Conservation (phyloP, 371 early-diverging fungal species). For the Coemansia sp. region DNA sequence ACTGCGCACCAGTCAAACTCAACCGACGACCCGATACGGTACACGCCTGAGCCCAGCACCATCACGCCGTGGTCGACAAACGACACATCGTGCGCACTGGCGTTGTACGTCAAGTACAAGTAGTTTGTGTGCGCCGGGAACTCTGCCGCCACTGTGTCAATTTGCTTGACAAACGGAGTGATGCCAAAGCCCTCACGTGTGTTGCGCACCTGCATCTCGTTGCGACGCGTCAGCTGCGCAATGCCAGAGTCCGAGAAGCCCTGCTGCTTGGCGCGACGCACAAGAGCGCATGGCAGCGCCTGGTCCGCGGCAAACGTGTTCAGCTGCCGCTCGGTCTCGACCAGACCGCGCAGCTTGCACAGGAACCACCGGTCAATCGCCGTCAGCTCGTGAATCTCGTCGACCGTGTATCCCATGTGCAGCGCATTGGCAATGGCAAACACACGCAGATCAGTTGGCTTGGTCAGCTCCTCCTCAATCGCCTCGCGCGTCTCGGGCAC, state of each 20-base stretch:
- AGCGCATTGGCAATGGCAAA: constrained; percentile 92
- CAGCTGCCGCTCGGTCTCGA: constrained; percentile 51
- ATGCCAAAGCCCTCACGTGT: constrained; percentile 74
- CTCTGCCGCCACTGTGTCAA: constrained; percentile 97
- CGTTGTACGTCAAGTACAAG: constrained; percentile 95
- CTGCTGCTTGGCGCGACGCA: constrained; percentile 81
- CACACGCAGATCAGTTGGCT: constrained; percentile 87
- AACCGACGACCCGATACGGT: constrained; percentile 91
- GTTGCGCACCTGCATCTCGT: constrained; percentile 86
- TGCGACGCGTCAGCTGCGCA: constrained; percentile 66
- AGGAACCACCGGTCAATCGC: constrained; percentile 95
- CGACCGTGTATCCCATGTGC: constrained; percentile 79
- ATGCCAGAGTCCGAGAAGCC: constrained; percentile 84
- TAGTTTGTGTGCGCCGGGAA: constrained; percentile 96
- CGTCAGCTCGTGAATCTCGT: constrained; percentile 82
- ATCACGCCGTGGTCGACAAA: constrained; percentile 90
- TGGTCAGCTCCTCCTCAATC: constrained; percentile 75
- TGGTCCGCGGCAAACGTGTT: constrained; percentile 46
- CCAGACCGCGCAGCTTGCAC: constrained; percentile 64
- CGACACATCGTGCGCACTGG: constrained; percentile 78
- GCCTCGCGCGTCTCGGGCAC: constrained; percentile 71
- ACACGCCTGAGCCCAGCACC: constrained; percentile 94
- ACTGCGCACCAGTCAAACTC: constrained; percentile 96
- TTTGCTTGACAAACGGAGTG: constrained; percentile 92
- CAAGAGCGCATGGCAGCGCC: constrained; percentile 59